Evolutionary conservation across 1,284 basidiomycete genomes (phyloP), one percentile per base, ranked within the genome.

Genomic region (Hemileia vastatrix): DNA sequence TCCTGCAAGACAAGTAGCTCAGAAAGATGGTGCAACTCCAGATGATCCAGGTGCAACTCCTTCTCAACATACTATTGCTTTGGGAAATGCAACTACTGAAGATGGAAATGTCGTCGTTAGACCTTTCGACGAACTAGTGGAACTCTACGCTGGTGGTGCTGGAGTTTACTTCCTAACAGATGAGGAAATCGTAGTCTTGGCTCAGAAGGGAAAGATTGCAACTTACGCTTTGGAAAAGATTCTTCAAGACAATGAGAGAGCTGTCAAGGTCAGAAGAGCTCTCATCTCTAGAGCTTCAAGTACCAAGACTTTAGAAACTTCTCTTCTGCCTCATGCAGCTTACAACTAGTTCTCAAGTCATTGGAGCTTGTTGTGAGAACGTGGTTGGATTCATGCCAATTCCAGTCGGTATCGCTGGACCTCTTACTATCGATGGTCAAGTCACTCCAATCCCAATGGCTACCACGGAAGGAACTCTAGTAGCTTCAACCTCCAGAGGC

Each of bases 331-430:
- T 0, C 85, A 87, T 81, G 75, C 81, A 36, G 79, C 86, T 76
- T 98, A 95, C 78, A 90, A 97, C 78, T 98, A 97, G 79, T 67
- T 85, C 86, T 45, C 84, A 88, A 24, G 92, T 98, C 57, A 84
- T 93, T 67, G 94, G 94, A 65, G 93, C 94, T 2, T 98, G 94
- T 79, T 98, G 94, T 78, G 94, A 98, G 79, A 98, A 98, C 76
- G 94, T 98, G 54, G 84, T 98, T 52, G 94, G 94, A 23, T 98
- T 88, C 77, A 92, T 97, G 78, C 94, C 94, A 23, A 77, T 98
- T 43, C 94, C 94, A 0, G 84, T 98, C 61, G 94, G 94, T 72
- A 88, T 98, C 66, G 94, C 94, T 4, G 94, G 94, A 4, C 95
- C 94, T 2, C 83, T 98, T 54, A 88, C 84, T 61, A 83, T 98